Base-by-base conservation (phyloP, 306 rosid genomes). In the Purshia tridentata region DNA sequence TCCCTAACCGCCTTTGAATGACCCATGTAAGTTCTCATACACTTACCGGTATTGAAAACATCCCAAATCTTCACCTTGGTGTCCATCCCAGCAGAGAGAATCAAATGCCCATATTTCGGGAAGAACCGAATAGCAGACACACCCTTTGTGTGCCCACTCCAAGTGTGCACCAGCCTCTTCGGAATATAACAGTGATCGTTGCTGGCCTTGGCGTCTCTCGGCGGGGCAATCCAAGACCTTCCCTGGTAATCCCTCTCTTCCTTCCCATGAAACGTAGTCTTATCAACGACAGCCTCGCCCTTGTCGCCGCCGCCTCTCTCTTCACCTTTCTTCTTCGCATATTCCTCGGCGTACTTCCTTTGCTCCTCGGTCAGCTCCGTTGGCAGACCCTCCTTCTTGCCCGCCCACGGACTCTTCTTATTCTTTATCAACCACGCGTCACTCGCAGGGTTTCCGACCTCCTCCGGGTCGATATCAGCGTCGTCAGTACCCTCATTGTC, bases 41-140 rank as follows among this genome's bases (percentile, higher is more conserved):
- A 95, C 70, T 91, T 95, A 4, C 97, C 98, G 0, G 98, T 90
- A 72, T 95, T 91, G 75, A 87, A 89, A 71, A 95, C 98, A 76
- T 95, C 99, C 99, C 99, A 95, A 78, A 95, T 95, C 87, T 95
- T 95, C 59, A 92, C 90, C 88, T 91, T 95, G 0, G 97, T 90
- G 61, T 95, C 99, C 98, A 90, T 83, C 12, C 98, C 85, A 0
- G 96, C 99, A 1, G 99, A 95, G 8, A 95, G 85, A 67, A 95
- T 81, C 92, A 95, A 88, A 77, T 95, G 99, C 8, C 98, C 99
- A 18, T 72, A 78, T 78, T 78, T 91, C 0, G 99, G 99, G 88
- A 91, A 95, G 84, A 95, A 95, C 56, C 98, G 69, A 66, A 95
- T 95, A 0, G 99, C 99, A 4, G 95, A 87, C 47, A 95, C 99